A percentile compares a stretch with the other conserved stretches of the same genome.
Conservation (phyloP, 768 basidiomycete species). For the Omphalotus guepiniiformis region DNA sequence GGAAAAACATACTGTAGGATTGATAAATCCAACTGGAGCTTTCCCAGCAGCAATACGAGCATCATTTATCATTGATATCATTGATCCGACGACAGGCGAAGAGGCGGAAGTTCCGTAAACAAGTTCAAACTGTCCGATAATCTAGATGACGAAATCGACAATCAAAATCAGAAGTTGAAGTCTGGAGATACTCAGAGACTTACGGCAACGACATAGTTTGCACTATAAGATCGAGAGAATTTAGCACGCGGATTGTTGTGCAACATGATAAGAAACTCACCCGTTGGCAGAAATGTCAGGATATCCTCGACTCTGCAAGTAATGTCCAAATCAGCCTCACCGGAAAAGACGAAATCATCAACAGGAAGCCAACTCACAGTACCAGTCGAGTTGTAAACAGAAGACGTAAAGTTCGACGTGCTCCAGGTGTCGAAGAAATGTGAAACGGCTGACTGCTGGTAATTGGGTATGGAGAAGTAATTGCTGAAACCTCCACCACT, state of each 20-base stretch:
- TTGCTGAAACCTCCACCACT: conserved; percentile 52
- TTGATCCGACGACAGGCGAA: conserved; percentile 43
- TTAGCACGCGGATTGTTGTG: too few relatives aligned
- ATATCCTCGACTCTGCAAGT: conserved; percentile 37
- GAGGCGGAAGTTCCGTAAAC: conserved; percentile 50
- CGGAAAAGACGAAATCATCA: conserved; percentile 19
- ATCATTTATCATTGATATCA: conserved; percentile 51
- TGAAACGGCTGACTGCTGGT: conserved; percentile 39
- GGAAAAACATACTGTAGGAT: conserved; percentile 31
- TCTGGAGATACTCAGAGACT: conserved; percentile 3
- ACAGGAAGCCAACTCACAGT: conserved; percentile 16
- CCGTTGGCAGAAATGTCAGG: conserved; percentile 51
- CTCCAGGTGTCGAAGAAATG: conserved; percentile 32
- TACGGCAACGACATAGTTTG: conserved; percentile 37
- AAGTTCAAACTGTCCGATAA: conserved; percentile 35
- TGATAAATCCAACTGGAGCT: conserved; percentile 43
- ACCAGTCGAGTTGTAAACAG: conserved; percentile 44
- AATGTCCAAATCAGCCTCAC: conserved; percentile 11
- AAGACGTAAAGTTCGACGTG: conserved; percentile 35
- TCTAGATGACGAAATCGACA: too few relatives aligned
- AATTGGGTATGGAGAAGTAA: conserved; percentile 40
- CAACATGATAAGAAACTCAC: conserved; percentile 16
- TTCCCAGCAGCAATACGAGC: conserved; percentile 40
- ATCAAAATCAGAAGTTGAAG: not conserved
- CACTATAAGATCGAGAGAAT: conserved; percentile 22